Evolutionary conservation across 257 asterid species (phyloP).

Genomic region (Gardenia jasminoides): DNA sequence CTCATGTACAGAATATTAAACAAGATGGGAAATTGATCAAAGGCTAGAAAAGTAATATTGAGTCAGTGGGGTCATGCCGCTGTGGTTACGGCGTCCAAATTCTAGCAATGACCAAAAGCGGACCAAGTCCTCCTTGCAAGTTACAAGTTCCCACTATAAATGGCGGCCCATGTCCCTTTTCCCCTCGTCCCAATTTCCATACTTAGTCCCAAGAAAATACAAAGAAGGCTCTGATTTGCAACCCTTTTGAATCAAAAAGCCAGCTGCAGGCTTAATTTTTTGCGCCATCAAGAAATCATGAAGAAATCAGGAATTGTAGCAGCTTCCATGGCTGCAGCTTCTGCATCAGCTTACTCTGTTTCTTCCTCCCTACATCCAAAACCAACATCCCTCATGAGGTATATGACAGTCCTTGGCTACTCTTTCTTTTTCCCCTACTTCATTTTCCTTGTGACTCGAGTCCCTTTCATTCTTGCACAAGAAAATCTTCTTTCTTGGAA

Average conservation of each 20-base stretch:
- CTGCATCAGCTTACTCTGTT: slow-evolving; percentile 49
- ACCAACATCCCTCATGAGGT: slow-evolving; percentile 43
- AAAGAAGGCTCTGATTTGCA: background rate
- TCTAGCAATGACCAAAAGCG: background rate
- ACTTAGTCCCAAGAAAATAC: background rate
- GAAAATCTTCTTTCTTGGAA: slow-evolving; percentile 5
- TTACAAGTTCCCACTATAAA: slow-evolving; percentile 3
- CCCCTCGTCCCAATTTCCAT: background rate
- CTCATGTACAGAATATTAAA: no score
- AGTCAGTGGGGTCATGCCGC: background rate
- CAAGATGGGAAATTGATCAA: background rate
- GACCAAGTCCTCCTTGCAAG: background rate
- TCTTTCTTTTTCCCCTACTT: no score
- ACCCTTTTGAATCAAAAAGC: background rate
- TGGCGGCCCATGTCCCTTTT: background rate
- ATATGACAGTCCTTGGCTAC: background rate
- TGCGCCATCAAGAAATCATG: slow-evolving; percentile 25
- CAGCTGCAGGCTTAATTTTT: background rate
- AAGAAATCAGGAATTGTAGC: slow-evolving; percentile 56
- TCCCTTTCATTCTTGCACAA: background rate
- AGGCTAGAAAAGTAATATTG: slow-evolving; percentile 8
- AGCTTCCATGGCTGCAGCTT: slow-evolving; percentile 60
- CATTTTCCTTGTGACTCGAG: background rate
- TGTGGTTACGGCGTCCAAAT: slow-evolving; percentile 6
- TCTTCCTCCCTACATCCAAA: slow-evolving; percentile 34